Percentiles rank a stretch among this genome's conserved stretches.
phyloP scores from a whole-genome alignment of 441 rosid species.

The Populus hybrid region DNA sequence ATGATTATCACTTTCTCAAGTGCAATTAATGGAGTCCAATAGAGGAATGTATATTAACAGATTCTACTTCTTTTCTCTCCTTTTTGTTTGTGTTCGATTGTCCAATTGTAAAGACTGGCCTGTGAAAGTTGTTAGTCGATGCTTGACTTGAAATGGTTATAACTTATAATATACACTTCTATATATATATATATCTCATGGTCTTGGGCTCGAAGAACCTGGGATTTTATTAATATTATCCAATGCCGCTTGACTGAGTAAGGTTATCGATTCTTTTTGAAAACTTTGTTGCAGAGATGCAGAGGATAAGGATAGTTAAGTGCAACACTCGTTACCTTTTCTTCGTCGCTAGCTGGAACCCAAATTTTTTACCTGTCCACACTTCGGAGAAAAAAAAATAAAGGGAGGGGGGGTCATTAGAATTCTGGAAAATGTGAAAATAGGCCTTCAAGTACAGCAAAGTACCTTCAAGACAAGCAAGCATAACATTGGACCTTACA shows the following conservation, averaged over 20 bases:
- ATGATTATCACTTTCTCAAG: too few species aligned
- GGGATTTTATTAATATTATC: slow-evolving; percentile 7
- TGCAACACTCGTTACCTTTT: not conserved
- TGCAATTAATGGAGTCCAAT: too few species aligned
- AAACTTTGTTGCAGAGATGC: not conserved
- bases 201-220: slow-evolving; percentile 28
- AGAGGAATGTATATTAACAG: too few species aligned
- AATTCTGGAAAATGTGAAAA: not conserved
- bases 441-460: not conserved
- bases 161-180: not conserved
- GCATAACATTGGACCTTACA: not conserved
- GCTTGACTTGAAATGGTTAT: slow-evolving; percentile 13
- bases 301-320: not conserved
- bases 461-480: not conserved
- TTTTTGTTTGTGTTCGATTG: not conserved
- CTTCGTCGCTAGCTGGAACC: not conserved
- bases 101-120: not conserved
- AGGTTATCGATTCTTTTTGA: not conserved
- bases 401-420: not conserved
- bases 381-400: not conserved
- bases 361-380: not conserved
- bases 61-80: too few species aligned
- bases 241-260: slow-evolving; percentile 17
- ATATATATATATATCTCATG: not conserved
- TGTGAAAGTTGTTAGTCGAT: slow-evolving; percentile 26